Conservation (phyloP, 2,329 filamentous ascomycete species). For the Plenodomus lindquistii region DNA sequence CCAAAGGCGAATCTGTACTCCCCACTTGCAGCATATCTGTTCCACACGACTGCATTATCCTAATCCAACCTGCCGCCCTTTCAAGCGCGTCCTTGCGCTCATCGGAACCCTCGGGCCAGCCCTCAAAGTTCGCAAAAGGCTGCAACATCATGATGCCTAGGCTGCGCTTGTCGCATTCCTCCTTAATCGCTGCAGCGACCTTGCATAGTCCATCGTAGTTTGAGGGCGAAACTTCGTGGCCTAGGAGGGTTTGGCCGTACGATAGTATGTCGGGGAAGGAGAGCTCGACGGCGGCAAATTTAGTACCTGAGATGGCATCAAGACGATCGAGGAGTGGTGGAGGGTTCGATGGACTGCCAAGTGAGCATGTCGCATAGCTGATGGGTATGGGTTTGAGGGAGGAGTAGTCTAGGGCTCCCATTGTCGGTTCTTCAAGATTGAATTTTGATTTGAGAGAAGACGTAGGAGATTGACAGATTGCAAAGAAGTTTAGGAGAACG, state of each 20-base stretch:
- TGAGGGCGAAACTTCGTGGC: slow-evolving; percentile 56
- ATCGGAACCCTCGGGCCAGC: slow-evolving; percentile 64
- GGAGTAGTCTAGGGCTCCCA: slow-evolving; percentile 39
- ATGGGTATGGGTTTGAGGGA: slow-evolving; percentile 50
- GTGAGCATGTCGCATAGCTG: slow-evolving; percentile 61
- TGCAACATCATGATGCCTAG: slow-evolving; percentile 73
- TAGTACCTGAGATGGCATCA: slow-evolving; percentile 64
- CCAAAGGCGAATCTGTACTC: slow-evolving; percentile 64
- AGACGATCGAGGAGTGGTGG: slow-evolving; percentile 63
- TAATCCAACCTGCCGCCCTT: slow-evolving; percentile 68
- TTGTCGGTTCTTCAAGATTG: slow-evolving; percentile 10
- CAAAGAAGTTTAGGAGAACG: slow-evolving; percentile 1
- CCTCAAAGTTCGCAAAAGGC: slow-evolving; percentile 77
- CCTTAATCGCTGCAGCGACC: slow-evolving; percentile 59
- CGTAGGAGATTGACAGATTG: neutral
- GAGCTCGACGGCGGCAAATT: slow-evolving; percentile 72
- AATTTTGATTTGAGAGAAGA: neutral
- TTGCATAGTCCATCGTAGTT: slow-evolving; percentile 63
- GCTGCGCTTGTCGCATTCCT: slow-evolving; percentile 57
- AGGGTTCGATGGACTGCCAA: slow-evolving; percentile 49
- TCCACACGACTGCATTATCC: slow-evolving; percentile 70
- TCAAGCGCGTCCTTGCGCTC: slow-evolving; percentile 66
- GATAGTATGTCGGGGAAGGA: slow-evolving; percentile 72
- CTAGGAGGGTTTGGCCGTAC: slow-evolving; percentile 60
- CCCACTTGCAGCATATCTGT: slow-evolving; percentile 70